A percentile compares a stretch with the other conserved stretches of the same genome.
phyloP scores from a whole-genome alignment of 75 land plant species.

The Larix kaempferi region DNA sequence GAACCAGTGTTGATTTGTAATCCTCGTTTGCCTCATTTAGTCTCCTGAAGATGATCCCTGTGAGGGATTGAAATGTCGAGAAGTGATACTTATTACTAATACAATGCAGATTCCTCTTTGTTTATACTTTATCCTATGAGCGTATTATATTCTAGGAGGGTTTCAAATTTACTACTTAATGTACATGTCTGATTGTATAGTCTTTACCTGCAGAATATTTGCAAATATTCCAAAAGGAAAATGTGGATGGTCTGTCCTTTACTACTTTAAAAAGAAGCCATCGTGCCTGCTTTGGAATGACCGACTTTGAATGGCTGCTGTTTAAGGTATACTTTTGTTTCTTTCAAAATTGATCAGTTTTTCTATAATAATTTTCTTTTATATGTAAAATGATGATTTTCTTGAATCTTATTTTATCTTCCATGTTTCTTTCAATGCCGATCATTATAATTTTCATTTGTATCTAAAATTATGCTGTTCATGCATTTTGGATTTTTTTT shows the following conservation, averaged over 20 bases:
- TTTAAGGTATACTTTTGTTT: constrained; percentile 24
- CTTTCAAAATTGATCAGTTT: constrained; percentile 4
- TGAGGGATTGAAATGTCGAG: neutral
- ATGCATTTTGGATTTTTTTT: neutral
- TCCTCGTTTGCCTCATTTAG: neutral
- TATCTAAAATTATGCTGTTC: neutral
- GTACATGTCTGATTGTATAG: neutral
- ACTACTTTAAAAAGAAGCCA: constrained; percentile 34
- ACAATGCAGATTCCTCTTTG: no score
- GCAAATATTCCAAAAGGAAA: constrained; percentile 17
- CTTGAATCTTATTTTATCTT: neutral
- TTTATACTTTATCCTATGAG: neutral
- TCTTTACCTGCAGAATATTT: constrained; percentile 24
- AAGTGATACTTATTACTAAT: no score
- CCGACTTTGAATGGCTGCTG: constrained; percentile 36
- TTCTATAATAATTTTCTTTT: neutral
- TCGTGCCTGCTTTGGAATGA: constrained; percentile 36
- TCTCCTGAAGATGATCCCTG: neutral
- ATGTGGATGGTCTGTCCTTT: constrained; percentile 32
- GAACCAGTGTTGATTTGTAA: neutral
- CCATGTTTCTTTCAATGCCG: neutral
- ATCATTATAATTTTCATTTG: neutral
- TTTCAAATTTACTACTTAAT: neutral
- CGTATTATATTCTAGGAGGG: neutral
- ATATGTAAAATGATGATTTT: neutral